These are phyloP conservation scores for Sextonia rubra DNA, from an alignment of 164 flowering plant species.

Conservation along the genomic window DNA sequence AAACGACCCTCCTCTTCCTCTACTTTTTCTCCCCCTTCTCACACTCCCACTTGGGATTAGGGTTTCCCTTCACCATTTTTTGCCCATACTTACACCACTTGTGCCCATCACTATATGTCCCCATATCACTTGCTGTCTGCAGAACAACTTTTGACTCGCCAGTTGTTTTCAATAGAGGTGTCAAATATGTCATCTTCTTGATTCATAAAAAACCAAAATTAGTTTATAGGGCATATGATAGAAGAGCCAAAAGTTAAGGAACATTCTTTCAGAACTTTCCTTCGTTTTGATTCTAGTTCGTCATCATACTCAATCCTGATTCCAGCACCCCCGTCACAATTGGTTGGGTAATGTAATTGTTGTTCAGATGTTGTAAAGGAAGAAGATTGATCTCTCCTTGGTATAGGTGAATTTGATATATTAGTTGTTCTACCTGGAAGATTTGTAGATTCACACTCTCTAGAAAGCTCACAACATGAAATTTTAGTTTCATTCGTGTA, in stretches of 20 bases:
- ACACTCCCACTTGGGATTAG: slow-evolving; percentile 78
- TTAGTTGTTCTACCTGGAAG: slow-evolving; percentile 18
- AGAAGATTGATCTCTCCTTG: slow-evolving; percentile 29
- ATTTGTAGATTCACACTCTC: slow-evolving; percentile 16
- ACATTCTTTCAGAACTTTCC: slow-evolving; percentile 31
- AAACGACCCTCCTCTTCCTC: too few species aligned
- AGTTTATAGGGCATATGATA: too few species aligned
- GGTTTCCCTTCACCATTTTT: slow-evolving; percentile 89
- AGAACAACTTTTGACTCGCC: slow-evolving; percentile 69
- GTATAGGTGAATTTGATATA: slow-evolving; percentile 31
- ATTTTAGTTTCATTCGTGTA: slow-evolving; percentile 30
- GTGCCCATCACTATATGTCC: slow-evolving; percentile 73
- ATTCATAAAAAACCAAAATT: too few species aligned
- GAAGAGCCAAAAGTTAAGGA: too few species aligned
- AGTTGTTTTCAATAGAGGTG: slow-evolving; percentile 33
- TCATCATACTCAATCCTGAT: slow-evolving; percentile 32
- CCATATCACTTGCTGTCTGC: slow-evolving; percentile 69
- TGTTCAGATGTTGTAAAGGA: slow-evolving; percentile 22
- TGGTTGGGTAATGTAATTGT: slow-evolving; percentile 22
- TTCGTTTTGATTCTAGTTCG: slow-evolving; percentile 46
- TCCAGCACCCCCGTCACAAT: not conserved
- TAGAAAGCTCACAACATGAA: slow-evolving; percentile 22
- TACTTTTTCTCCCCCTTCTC: too few species aligned
- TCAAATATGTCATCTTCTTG: slow-evolving; percentile 10
- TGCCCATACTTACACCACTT: slow-evolving; percentile 96